A percentile compares a stretch with the other conserved stretches of the same genome.
These are phyloP conservation scores for Pharus latifolius DNA, from an alignment of 176 grass and related monocot genomes.

Conservation along the genomic window DNA sequence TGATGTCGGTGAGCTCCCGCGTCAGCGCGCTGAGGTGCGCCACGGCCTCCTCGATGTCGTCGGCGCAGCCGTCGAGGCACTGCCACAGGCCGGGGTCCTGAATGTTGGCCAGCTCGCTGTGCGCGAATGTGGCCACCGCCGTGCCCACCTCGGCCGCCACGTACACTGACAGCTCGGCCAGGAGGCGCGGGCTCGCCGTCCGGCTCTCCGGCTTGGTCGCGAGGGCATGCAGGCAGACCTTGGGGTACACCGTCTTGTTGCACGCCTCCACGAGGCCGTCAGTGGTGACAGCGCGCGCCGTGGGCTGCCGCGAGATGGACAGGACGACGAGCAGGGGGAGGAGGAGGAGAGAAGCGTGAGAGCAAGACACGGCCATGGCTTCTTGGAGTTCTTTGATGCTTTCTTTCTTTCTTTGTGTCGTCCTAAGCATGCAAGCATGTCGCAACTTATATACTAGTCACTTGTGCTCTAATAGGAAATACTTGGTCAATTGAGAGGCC, in stretches of 20 bases:
- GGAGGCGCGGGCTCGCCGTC: slow-evolving; percentile 11
- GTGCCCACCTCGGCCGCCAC: slow-evolving; percentile 23
- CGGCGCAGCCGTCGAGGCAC: slow-evolving; percentile 43
- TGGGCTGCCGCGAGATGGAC: not conserved
- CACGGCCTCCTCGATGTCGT: slow-evolving; percentile 39
- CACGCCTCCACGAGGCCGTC: slow-evolving; percentile 27
- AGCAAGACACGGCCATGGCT: not conserved
- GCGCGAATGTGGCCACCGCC: slow-evolving; percentile 22
- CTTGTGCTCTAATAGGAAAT: too few relatives aligned
- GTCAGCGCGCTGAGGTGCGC: slow-evolving; percentile 39
- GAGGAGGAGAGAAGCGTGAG: not conserved
- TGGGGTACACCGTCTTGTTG: slow-evolving; percentile 36
- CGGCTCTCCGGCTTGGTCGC: slow-evolving; percentile 17
- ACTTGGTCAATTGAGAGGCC: too few relatives aligned
- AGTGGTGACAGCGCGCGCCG: not conserved
- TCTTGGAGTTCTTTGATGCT: not conserved
- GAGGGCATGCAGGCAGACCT: slow-evolving; percentile 15
- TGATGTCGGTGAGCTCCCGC: slow-evolving; percentile 27
- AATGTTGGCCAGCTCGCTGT: slow-evolving; percentile 4
- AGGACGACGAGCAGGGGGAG: not conserved
- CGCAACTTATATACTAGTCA: too few relatives aligned
- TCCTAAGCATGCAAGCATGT: too few relatives aligned
- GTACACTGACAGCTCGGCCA: slow-evolving; percentile 37
- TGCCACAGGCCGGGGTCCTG: not conserved
- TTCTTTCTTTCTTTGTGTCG: too few relatives aligned